A percentile compares a stretch with the other conserved stretches of the same genome.
Conservation (phyloP, 2,329 filamentous ascomycete species). For the Colletotrichum karsti region DNA sequence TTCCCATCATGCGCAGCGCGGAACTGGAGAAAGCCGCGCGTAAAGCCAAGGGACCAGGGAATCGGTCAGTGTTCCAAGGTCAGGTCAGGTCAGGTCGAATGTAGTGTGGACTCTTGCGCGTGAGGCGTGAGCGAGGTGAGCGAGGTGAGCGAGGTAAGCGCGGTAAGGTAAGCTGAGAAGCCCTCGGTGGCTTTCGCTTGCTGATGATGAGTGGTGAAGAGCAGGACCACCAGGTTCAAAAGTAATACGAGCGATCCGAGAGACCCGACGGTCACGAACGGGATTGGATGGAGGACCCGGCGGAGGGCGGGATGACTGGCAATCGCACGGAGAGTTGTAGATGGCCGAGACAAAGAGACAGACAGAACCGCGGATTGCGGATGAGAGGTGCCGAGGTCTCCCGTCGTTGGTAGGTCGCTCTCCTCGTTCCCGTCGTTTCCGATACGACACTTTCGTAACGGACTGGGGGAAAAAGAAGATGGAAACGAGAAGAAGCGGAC, state of each 20-base stretch:
- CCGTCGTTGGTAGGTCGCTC: background rate
- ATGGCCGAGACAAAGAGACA: background rate
- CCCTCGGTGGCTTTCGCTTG: background rate
- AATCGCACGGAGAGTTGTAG: constrained; percentile 2
- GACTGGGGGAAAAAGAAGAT: background rate
- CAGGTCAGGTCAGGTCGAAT: too few relatives aligned
- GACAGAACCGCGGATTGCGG: background rate
- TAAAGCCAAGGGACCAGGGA: background rate
- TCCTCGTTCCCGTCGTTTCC: constrained; percentile 12
- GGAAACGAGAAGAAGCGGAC: constrained; percentile 7
- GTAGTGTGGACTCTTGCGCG: background rate
- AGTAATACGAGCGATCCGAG: constrained; percentile 20
- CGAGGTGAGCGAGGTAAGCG: constrained; percentile 8
- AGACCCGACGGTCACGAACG: constrained; percentile 7
- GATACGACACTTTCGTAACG: background rate
- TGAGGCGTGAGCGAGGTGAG: background rate
- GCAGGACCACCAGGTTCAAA: background rate
- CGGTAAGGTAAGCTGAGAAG: constrained; percentile 13
- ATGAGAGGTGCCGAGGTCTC: background rate
- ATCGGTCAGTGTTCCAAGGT: background rate
- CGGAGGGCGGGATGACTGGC: constrained; percentile 3
- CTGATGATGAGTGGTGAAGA: background rate
- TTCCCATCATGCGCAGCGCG: constrained; percentile 24
- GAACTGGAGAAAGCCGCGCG: background rate
- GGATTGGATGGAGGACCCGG: background rate